Evolutionary conservation across 2,329 filamentous ascomycete genomes (phyloP), one percentile per base, ranked within the genome.

Genomic region (Microdochium paspali): DNA sequence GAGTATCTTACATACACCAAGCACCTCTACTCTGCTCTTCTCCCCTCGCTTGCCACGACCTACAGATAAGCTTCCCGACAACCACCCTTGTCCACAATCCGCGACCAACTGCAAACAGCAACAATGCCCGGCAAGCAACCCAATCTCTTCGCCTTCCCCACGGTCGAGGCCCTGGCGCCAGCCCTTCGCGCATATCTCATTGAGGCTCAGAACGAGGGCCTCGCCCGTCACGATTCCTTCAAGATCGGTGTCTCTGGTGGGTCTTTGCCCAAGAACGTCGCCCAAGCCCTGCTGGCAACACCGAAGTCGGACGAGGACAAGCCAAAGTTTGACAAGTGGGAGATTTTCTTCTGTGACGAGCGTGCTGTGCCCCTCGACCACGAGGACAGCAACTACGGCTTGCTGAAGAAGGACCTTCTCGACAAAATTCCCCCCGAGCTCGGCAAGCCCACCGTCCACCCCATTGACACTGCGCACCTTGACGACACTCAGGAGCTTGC

Each of bases 291-390:
- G 10, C 80, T 97, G 24, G 62, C 79, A 57, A 70, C 61, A 55
- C 68, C 69, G 25, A 61, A 66, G 21, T 71, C 67, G 10, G 61
- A 68, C 39, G 64, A 83, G 48, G 87, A 90, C 61, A 76, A 71
- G 3, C 69, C 90, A 56, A 74, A 85, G 58, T 95, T 94, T 68
- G 73, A 77, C 63, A 89, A 87, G 66, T 98, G 93, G 93, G 87
- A 97, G 61, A 88, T 98, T 62, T 98, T 97, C 77, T 97, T 96
- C 68, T 91, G 91, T 62, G 93, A 98, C 65, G 93, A 98, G 76
- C 87, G 93, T 61, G 88, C 88, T 57, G 93, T 97, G 46, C 87
- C 93, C 21, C 83, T 96, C 56, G 84, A 93, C 66, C 85, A 97
- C 69, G 77, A 81, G 55, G 91, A 98, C 72, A 95, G 90, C 72